Base-by-base conservation (phyloP, 2,329 filamentous ascomycete species). In the Metarhizium anisopliae region DNA sequence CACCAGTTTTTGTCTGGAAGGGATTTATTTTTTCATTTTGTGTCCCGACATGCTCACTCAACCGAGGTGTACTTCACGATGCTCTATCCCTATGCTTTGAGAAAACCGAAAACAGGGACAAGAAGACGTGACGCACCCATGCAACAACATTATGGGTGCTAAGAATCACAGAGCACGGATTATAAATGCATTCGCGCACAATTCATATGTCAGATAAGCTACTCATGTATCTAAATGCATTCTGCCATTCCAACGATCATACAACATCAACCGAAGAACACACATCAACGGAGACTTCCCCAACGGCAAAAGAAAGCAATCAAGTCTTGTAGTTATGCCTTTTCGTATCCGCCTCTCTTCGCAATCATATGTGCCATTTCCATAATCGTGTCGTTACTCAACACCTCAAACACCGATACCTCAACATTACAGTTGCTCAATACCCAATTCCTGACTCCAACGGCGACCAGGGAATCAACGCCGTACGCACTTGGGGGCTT, bases 391-490 rank as follows among this genome's bases (percentile, higher is more conserved):
- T 61, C 67, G 54, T 75, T 72, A 50, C 74, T 72, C 54, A 79
- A 60, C 16, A 79, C 70, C 55, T 79, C 75, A 59, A 79, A 78
- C 2, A 79, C 71, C 0, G 74, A 74, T 3, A 79, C 62, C 52
- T 76, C 69, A 0, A 73, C 73, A 2, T 69, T 68, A 16, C 74
- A 74, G 58, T 74, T 73, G 51, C 70, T 68, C 2, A 71, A 66
- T 5, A 81, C 71, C 77, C 77, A 80, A 59, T 74, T 79, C n/a
- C 77, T 71, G 7, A 80, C 66, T 11, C 74, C 75, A n/a, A 81
- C 75, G 1, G 77, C 77, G 5, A 79, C 74, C 7, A 81, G 68
- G 0, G 76, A 79, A 64, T 81, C 78, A 6, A 81, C 74, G 0
- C 78, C 78, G 56, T 80, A 81, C 3, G 71, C 73, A 36, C 68